Conservation (phyloP, 2,329 filamentous ascomycete genomes). For the Neoarthrinium moseri region DNA sequence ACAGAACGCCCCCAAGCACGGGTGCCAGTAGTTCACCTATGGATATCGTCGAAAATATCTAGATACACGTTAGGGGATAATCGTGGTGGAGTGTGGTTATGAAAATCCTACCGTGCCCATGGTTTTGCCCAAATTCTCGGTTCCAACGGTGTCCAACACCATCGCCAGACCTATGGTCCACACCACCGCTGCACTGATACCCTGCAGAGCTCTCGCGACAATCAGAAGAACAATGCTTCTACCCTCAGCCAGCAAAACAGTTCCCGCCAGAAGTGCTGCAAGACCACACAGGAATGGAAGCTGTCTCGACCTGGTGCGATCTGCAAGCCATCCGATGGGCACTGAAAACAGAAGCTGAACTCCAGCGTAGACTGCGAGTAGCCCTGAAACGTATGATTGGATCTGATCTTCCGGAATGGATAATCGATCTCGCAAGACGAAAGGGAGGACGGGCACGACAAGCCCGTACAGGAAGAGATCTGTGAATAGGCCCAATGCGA, state of each 20-base stretch:
- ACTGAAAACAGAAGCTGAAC: constrained; percentile 50
- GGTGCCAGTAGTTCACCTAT: constrained; percentile 57
- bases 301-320: constrained; percentile 50
- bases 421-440: constrained; percentile 52
- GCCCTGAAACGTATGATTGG: constrained; percentile 49
- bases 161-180: constrained; percentile 55
- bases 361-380: constrained; percentile 54
- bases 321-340: constrained; percentile 53
- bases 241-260: constrained; percentile 52
- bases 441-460: constrained; percentile 57
- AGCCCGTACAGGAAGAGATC: constrained; percentile 61
- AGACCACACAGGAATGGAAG: constrained; percentile 58
- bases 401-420: constrained; percentile 44
- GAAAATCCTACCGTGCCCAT: constrained; percentile 50
- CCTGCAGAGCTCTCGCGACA: constrained; percentile 55
- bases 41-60: constrained; percentile 59
- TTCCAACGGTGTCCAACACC: constrained; percentile 55
- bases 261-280: constrained; percentile 49
- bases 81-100: neutral
- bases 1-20: constrained; percentile 58
- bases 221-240: constrained; percentile 45
- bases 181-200: constrained; percentile 55
- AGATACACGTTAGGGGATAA: constrained; percentile 3
- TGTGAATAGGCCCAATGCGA: constrained; percentile 54
- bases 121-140: constrained; percentile 56